Base-by-base conservation (phyloP, 768 basidiomycete species). In the Harrya chromipes region DNA sequence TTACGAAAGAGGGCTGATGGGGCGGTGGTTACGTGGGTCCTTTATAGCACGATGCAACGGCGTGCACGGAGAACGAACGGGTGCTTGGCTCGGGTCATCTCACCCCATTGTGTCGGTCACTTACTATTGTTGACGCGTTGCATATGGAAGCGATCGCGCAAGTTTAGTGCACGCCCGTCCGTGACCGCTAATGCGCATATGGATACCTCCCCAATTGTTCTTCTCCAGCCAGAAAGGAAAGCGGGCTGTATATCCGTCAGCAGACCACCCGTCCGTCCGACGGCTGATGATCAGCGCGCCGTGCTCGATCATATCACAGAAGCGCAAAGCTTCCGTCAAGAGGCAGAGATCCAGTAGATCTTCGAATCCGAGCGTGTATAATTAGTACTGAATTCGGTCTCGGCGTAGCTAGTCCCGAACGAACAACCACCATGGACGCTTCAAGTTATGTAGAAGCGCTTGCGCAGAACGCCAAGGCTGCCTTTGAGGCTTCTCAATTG, bases 401-500 rank as follows among this genome's bases (percentile, higher is more conserved):
- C 21, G 21, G 38, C 12, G 7, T 26, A 26, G 26, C 26, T 26
- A 5, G 26, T 26, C 26, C 26, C 26, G 8, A 26, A 29, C 29
- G 29, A 26, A 26, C 20, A n/a, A 13, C 1, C 21, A 17, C 42
- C 40, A 62, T 62, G 49, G 47, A 40, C 27, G 42, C 62, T 16
- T 43, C 58, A 43, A 55, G 20, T 21, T 47, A 58, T 40, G 78
- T 75, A n/a, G 72, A 76, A 64, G 70, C 66, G 14, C 85, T 97
- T 49, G 97, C 95, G 13, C 79, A 74, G 62, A 75, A 80, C 2
- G 92, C 94, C 20, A 90, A 92, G 64, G 63, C 70, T 8, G 90
- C 95, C 0, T 99, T 95, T 63, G 85, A 94, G 59, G 77, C 78
- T 17, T 93, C 94, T 5, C 95, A 97, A 64, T 77, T 95, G 19